Evolutionary conservation across 169 alveolate species (phyloP).

Genomic region (Plasmodium knowlesi): DNA sequence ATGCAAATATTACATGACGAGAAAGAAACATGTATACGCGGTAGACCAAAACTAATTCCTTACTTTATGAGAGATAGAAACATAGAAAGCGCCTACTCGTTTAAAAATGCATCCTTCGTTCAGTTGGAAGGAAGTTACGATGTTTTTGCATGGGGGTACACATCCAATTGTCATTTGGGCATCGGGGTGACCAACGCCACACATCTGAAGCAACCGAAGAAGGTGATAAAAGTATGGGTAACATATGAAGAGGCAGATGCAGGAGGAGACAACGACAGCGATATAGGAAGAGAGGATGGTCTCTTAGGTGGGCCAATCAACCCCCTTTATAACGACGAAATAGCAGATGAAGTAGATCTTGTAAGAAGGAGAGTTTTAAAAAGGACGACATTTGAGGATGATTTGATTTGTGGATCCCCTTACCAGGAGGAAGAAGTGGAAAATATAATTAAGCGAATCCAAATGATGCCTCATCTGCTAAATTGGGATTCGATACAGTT

Average conservation of each 20-base stretch:
- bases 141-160: conserved; percentile 80
- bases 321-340: not conserved
- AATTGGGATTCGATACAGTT: conserved; percentile 81
- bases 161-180: conserved; percentile 80
- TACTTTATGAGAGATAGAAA: conserved; percentile 70
- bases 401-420: conserved; percentile 9
- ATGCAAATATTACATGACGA: conserved; percentile 56
- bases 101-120: not conserved
- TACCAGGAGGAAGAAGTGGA: conserved; percentile 47
- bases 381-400: conserved; percentile 17
- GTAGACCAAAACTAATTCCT: conserved; percentile 63
- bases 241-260: conserved; percentile 15
- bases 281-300: not conserved
- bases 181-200: conserved; percentile 76
- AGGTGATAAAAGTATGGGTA: conserved; percentile 61
- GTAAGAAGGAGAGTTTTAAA: not conserved
- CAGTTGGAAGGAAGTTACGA: conserved; percentile 71
- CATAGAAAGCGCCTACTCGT: conserved; percentile 12
- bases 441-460: conserved; percentile 39
- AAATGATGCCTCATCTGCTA: conserved; percentile 38
- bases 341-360: conserved; percentile 15
- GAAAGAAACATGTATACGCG: conserved; percentile 19
- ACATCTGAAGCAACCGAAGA: conserved; percentile 77
- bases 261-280: not conserved
- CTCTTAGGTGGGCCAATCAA: not conserved